Base-by-base conservation (phyloP, 2,329 filamentous ascomycete species). In the Colletotrichum lupini region DNA sequence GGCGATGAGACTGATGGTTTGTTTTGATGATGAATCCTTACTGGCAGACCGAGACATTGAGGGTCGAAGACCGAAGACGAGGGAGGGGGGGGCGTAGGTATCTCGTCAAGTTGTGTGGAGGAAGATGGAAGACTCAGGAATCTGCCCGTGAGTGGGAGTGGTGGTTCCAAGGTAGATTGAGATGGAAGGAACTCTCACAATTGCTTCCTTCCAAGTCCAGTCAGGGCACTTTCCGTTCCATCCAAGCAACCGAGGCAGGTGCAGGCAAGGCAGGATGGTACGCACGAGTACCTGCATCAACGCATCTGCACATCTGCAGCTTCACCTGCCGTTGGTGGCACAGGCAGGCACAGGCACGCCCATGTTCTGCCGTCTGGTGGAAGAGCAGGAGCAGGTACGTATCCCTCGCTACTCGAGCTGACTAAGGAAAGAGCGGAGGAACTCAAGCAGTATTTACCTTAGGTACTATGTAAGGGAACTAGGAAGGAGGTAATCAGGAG, bases 1-100 rank as follows among this genome's bases (percentile, higher is more conserved):
- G 22, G 2, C 55, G 32, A 53, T 32, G 55, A 59, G 62, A 32
- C 32, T 19, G 8, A 24, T 59, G 55, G n/a, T 46, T 73, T 64
- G 66, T 58, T 61, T 68, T 64, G 69, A 56, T 52, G 67, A 56
- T 32, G 49, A 69, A 69, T 73, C 22, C 66, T 70, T 5, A 35
- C 55, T 26, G 64, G 46, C 59, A n/a, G 42, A 53, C 42, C 52
- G 16, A 49, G 28, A 22, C 42, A 49, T 49, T 49, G 42, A 49
- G 42, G 22, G 32, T 28, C 7, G 32, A 67, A 30, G 32, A 35
- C 11, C 11, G 4, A 12, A 35, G 32, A 35, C 32, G 32, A 35
- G 1, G 4, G 32, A 11, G 28, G 28, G 28, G 28, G 32, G 59
- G n/a, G 65, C 55, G 3, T 9, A 26, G 30, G 30, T 32, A 9